Conservation (phyloP, 129 eudicot genomes). For the sunflower (Helianthus annuus) region HanXRQr2.0-SUNRISE NC_035448.2:115285689-115286188, state of each 20-base stretch:
- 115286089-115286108: too few species aligned
- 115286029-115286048: too few species aligned
- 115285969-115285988: neutral
- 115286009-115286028: too few species aligned
- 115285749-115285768: conserved; percentile 59
- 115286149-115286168: too few species aligned
- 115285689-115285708: conserved; percentile 12
- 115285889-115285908: conserved; percentile 43
- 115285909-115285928: conserved; percentile 40
- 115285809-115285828: conserved; percentile 80
- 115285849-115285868: conserved; percentile 68
- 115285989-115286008: too few species aligned
- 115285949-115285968: neutral
- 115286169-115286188: too few species aligned
- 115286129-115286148: too few species aligned
- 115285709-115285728: conserved; percentile 43
- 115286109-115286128: too few species aligned
- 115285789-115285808: conserved; percentile 75
- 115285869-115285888: conserved; percentile 48
- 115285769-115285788: conserved; percentile 81
- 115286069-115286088: too few species aligned
- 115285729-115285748: conserved; percentile 62
- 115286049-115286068: too few species aligned
- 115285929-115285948: conserved; percentile 31
- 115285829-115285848: conserved; percentile 71